Evolutionary conservation across 148 eudicot species (phyloP).

Genomic region (Rhododendron ferrugineum): DNA sequence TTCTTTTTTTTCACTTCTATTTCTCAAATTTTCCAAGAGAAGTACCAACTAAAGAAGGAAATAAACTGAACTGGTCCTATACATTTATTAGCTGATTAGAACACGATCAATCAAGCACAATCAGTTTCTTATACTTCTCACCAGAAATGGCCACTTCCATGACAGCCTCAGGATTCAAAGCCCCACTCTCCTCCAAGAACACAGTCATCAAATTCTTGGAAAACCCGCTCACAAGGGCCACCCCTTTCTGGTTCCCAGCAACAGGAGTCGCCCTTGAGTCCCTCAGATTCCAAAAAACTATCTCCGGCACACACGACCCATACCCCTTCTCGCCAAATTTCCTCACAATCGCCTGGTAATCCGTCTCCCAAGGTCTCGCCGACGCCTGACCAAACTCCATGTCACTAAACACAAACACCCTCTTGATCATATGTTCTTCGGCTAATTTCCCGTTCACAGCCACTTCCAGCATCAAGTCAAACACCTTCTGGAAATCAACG

Average conservation of each 20-base stretch:
- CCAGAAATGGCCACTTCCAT: conserved; percentile 31
- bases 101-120: conserved; percentile 23
- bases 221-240: conserved; percentile 34
- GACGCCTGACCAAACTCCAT: conserved; percentile 43
- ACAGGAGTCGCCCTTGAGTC: conserved; percentile 27
- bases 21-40: not conserved
- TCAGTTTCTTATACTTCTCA: conserved; percentile 24
- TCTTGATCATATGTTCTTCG: conserved; percentile 38
- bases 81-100: not conserved
- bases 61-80: not conserved
- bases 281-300: conserved; percentile 34
- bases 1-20: not conserved
- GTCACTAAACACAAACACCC: conserved; percentile 50
- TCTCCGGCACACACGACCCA: conserved; percentile 19
- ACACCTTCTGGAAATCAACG: conserved; percentile 36
- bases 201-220: conserved; percentile 29
- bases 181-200: conserved; percentile 23
- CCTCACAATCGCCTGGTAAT: conserved; percentile 26
- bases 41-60: not conserved
- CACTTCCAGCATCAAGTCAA: conserved; percentile 35
- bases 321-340: conserved; percentile 20
- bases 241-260: conserved; percentile 14
- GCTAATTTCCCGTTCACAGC: conserved; percentile 23
- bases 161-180: conserved; percentile 17
- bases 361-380: conserved; percentile 26